These are phyloP conservation scores for Hypomontagnella submonticulosa DNA, from an alignment of 495 filamentous ascomycete genomes.

Conservation along the genomic window DNA sequence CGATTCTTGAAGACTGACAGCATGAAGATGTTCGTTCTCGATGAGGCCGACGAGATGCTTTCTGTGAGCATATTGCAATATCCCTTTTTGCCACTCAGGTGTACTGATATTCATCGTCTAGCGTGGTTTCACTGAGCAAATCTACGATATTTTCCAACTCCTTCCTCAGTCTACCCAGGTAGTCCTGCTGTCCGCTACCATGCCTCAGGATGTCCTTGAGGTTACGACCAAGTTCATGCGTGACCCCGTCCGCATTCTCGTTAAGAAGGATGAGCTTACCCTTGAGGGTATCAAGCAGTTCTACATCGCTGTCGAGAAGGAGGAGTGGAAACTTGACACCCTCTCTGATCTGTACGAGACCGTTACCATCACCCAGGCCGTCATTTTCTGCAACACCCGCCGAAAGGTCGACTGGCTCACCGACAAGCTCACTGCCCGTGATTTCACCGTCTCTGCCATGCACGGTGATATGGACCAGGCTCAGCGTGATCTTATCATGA, in stretches of 20 bases:
- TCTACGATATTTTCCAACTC: slow-evolving; percentile 99
- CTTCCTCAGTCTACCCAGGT: slow-evolving; percentile 98
- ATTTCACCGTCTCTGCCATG: slow-evolving; percentile 99
- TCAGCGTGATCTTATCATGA: slow-evolving; percentile 99
- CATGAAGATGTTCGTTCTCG: slow-evolving; percentile 99
- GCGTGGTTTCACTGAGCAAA: slow-evolving; percentile 99
- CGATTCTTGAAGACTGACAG: slow-evolving; percentile 91
- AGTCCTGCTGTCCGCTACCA: slow-evolving; percentile 94
- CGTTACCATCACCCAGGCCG: slow-evolving; percentile 98
- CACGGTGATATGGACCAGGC: slow-evolving; percentile 99
- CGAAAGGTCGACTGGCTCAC: slow-evolving; percentile 99
- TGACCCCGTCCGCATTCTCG: slow-evolving; percentile 97
- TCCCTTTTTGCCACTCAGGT: slow-evolving; percentile 3
- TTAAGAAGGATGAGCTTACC: slow-evolving; percentile 99
- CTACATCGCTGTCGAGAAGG: slow-evolving; percentile 99
- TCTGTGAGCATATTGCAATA: slow-evolving; percentile 67
- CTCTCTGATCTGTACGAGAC: slow-evolving; percentile 99
- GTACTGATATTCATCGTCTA: slow-evolving; percentile 50
- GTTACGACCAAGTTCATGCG: slow-evolving; percentile 99
- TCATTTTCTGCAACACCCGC: slow-evolving; percentile 99
- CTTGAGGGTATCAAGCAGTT: slow-evolving; percentile 99
- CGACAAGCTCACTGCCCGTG: slow-evolving; percentile 95
- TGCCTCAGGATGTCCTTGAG: slow-evolving; percentile 98
- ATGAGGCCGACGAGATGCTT: slow-evolving; percentile 99
- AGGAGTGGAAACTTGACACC: slow-evolving; percentile 99